A percentile compares a stretch with the other conserved stretches of the same genome.
These are phyloP conservation scores for Adansonia gregorii DNA, from an alignment of 441 rosid genomes.

Conservation along the genomic window DNA sequence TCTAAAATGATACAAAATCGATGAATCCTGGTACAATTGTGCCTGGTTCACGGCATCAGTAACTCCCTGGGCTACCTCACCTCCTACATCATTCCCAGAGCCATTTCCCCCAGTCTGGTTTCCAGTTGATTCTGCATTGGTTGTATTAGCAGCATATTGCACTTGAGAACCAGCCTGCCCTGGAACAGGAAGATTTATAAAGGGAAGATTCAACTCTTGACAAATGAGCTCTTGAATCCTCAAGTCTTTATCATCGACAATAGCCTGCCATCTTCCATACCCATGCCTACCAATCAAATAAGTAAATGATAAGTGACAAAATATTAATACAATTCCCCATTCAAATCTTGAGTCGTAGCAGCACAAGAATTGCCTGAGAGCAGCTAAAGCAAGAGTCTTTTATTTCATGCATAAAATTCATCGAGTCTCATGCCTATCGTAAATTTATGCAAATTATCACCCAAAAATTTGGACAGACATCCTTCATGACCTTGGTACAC, in stretches of 20 bases:
- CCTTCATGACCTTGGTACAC: not conserved
- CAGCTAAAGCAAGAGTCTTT: not conserved
- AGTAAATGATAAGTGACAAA: not conserved
- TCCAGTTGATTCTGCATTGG: constrained; percentile 50
- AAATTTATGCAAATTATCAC: not conserved
- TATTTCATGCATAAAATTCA: not conserved
- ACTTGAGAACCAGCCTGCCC: constrained; percentile 71
- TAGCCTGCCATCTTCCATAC: constrained; percentile 99
- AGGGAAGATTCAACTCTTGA: constrained; percentile 83
- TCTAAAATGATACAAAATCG: constrained; percentile 66
- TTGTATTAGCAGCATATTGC: constrained; percentile 59
- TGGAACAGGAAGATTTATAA: constrained; percentile 62
- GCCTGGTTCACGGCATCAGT: constrained; percentile 50
- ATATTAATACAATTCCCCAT: not conserved
- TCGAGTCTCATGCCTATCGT: not conserved
- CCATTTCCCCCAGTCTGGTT: constrained; percentile 57
- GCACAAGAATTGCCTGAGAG: constrained; percentile 7
- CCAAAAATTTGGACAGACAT: not conserved
- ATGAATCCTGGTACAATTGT: constrained; percentile 54
- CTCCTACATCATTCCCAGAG: constrained; percentile 47
- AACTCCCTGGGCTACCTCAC: constrained; percentile 54
- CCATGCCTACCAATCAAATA: constrained; percentile 72
- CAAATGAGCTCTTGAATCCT: constrained; percentile 85
- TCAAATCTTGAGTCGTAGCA: not conserved
- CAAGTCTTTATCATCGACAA: constrained; percentile 91